These are phyloP conservation scores for Lactifluus volemus DNA, from an alignment of 768 basidiomycete species.

Conservation along the genomic window DNA sequence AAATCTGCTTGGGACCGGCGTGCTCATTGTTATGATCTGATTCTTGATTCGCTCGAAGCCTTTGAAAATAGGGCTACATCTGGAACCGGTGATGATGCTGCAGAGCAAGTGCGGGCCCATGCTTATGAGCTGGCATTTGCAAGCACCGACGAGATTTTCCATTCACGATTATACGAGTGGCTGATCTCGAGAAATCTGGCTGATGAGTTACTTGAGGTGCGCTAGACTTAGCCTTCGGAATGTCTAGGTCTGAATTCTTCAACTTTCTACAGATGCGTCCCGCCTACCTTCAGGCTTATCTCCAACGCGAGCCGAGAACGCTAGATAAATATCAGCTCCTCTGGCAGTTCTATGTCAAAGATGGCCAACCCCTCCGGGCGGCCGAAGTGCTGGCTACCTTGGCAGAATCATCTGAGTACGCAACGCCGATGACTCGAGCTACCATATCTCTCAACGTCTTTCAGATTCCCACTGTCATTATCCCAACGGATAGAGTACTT, in stretches of 20 bases:
- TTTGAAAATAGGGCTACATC: slow-evolving; percentile 59
- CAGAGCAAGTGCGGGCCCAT: slow-evolving; percentile 67
- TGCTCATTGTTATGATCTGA: slow-evolving; percentile 69
- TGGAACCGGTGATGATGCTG: slow-evolving; percentile 31
- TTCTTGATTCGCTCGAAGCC: slow-evolving; percentile 67
- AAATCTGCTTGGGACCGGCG: slow-evolving; percentile 51
- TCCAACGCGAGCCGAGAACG: slow-evolving; percentile 70
- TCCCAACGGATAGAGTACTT: slow-evolving; percentile 82
- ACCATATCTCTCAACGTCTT: neutral
- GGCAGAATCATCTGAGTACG: slow-evolving; percentile 80
- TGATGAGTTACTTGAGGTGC: slow-evolving; percentile 84
- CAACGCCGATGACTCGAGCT: slow-evolving; percentile 9
- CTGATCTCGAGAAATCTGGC: slow-evolving; percentile 68
- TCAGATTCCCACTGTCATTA: slow-evolving; percentile 58
- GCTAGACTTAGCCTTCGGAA: slow-evolving; percentile 21
- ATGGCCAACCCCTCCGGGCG: slow-evolving; percentile 78
- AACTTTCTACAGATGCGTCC: slow-evolving; percentile 59
- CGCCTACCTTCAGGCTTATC: slow-evolving; percentile 79
- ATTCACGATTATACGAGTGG: slow-evolving; percentile 94
- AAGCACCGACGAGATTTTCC: slow-evolving; percentile 87
- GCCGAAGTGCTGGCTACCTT: slow-evolving; percentile 77
- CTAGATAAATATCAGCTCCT: slow-evolving; percentile 80
- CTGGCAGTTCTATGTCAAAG: slow-evolving; percentile 97
- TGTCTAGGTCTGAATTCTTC: neutral
- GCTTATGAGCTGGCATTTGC: slow-evolving; percentile 83